Conservation (phyloP, 2,329 filamentous ascomycete species). For the Trichoderma sp. region DNA sequence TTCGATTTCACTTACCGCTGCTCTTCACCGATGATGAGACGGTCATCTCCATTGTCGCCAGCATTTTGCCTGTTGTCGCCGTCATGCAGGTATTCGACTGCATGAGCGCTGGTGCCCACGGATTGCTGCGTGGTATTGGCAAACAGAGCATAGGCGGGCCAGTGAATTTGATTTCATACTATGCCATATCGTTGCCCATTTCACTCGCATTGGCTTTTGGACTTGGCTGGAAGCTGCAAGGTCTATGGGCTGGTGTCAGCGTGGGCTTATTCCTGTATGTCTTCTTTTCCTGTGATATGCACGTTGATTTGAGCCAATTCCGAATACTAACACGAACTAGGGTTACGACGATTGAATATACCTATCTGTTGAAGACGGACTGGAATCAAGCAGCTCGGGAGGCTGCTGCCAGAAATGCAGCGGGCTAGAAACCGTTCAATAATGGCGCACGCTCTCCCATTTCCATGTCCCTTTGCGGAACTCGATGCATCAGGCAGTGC, state of each 20-base stretch:
- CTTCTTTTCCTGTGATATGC: not conserved
- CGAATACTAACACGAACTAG: slow-evolving; percentile 35
- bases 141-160: slow-evolving; percentile 89
- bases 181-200: slow-evolving; percentile 80
- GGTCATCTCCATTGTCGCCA: slow-evolving; percentile 68
- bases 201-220: slow-evolving; percentile 78
- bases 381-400: slow-evolving; percentile 57
- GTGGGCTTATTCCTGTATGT: slow-evolving; percentile 67
- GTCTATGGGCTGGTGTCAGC: slow-evolving; percentile 79
- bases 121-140: slow-evolving; percentile 82
- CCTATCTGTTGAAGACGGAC: slow-evolving; percentile 53
- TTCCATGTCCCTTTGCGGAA: not conserved
- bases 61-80: slow-evolving; percentile 76
- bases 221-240: slow-evolving; percentile 72
- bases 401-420: slow-evolving; percentile 53
- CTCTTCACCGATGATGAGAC: slow-evolving; percentile 76
- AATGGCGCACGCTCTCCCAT: not conserved
- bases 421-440: slow-evolving; percentile 39
- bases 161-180: slow-evolving; percentile 84
- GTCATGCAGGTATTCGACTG: slow-evolving; percentile 90
- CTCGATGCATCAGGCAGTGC: not conserved
- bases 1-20: slow-evolving; percentile 73
- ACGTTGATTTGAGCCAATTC: slow-evolving; percentile 23
- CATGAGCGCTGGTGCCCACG: slow-evolving; percentile 76
- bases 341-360: slow-evolving; percentile 56